Evolutionary conservation across 2,329 filamentous ascomycete genomes (phyloP), one percentile per base, ranked within the genome.

Genomic region (Nothomitra cinnamomea): DNA sequence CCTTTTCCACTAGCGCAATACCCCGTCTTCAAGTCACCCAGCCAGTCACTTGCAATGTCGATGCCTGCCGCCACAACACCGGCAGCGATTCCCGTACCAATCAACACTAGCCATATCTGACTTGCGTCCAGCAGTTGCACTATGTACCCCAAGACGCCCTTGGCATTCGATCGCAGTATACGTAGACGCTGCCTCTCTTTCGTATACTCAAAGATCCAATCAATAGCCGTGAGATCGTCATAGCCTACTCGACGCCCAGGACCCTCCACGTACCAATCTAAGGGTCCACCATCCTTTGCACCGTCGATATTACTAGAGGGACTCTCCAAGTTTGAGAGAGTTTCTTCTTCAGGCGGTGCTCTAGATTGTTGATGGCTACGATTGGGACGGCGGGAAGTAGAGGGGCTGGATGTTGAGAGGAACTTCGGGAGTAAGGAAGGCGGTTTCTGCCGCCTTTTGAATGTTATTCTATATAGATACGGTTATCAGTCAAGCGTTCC

Each of bases 151-250:
- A 89, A 56, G 3, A 95, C 60, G 0, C 88, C 86, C 19, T 78
- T 74, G 6, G 80, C 77, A 60, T 77, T 79, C 0, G 83, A 78
- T 54, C 80, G 78, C 19, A 98, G 72, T 28, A 84, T 77, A n/a
- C 87, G 79, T 61, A 94, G 71, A 22, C 92, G 80, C 66, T 94
- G 87, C 19, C 92, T 80, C 70, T 98, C 92, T 67, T 95, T 95
- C 52, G 86, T 92, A 64, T 96, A 95, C 67, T 98, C 92, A 62
- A 95, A 96, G 64, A 96, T 96, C 92, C 92, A 98, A 71, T 98
- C 92, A 65, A 98, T 98, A 55, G 92, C 90, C 15, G 90, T 95
- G 65, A 95, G 74, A 69, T 98, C 85, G 63, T 95, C 90, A 70
- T 98, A 98, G 53, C 86, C 90, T 38, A 95, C 89, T 63, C 92